Evolutionary conservation across 495 filamentous ascomycete species (phyloP).

Genomic region (Ascobolus immersus): DNA sequence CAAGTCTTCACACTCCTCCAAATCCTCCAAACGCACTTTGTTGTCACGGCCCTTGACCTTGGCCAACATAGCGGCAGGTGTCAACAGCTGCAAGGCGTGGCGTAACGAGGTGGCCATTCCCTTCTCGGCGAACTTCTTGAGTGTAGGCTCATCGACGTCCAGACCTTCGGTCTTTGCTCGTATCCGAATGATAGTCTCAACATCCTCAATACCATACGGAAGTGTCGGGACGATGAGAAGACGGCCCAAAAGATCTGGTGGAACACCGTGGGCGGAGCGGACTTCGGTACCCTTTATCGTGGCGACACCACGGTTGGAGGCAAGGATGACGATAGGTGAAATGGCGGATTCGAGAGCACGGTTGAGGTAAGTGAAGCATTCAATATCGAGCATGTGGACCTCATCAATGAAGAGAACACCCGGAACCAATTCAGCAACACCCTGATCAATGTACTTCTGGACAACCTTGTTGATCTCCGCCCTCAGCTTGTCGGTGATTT

Average conservation of each 20-base stretch:
- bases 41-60: constrained; percentile 19
- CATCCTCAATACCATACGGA: constrained; percentile 59
- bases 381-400: constrained; percentile 97
- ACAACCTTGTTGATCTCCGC: constrained; percentile 97
- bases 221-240: constrained; percentile 87
- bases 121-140: constrained; percentile 61
- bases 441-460: constrained; percentile 91
- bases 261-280: constrained; percentile 72
- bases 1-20: not conserved
- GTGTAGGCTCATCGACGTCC: constrained; percentile 50
- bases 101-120: constrained; percentile 68
- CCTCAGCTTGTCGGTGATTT: constrained; percentile 90
- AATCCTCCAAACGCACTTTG: not conserved
- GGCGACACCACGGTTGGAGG: constrained; percentile 80
- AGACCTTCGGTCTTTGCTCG: constrained; percentile 61
- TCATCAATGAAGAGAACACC: constrained; percentile 97
- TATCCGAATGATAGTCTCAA: constrained; percentile 64
- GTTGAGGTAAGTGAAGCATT: constrained; percentile 97
- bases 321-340: constrained; percentile 87
- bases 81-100: constrained; percentile 76
- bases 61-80: constrained; percentile 54
- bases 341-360: constrained; percentile 80
- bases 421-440: constrained; percentile 88
- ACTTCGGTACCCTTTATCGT: constrained; percentile 70
- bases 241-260: constrained; percentile 71